Evolutionary conservation across 2,329 filamentous ascomycete genomes (phyloP).

Genomic region (Penicillium sp.): DNA sequence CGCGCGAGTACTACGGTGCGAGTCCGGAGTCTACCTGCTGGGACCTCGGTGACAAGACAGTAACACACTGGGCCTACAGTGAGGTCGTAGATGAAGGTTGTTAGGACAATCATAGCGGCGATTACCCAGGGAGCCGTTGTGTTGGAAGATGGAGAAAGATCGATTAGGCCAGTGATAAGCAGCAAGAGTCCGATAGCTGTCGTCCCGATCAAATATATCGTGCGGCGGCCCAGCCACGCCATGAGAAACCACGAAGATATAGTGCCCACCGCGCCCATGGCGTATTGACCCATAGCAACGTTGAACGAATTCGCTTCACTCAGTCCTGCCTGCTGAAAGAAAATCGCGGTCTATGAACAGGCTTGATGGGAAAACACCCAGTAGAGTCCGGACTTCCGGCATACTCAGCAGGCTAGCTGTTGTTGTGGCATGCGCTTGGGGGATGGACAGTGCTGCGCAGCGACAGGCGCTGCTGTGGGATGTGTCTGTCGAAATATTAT

Average conservation of each 20-base stretch:
- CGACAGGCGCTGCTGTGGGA: background rate
- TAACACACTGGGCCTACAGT: slow-evolving; percentile 77
- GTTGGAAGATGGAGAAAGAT: slow-evolving; percentile 50
- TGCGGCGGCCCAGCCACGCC: slow-evolving; percentile 28
- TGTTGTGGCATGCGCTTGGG: background rate
- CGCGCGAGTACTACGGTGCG: slow-evolving; percentile 76
- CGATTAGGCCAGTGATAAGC: slow-evolving; percentile 34
- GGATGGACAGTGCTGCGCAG: background rate
- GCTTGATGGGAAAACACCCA: background rate
- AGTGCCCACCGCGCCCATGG: slow-evolving; percentile 32
- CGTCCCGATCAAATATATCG: slow-evolving; percentile 29
- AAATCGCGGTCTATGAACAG: background rate
- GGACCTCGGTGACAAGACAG: slow-evolving; percentile 79
- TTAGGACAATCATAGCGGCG: slow-evolving; percentile 75
- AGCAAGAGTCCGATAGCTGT: slow-evolving; percentile 28
- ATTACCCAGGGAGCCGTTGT: slow-evolving; percentile 63
- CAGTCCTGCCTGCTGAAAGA: slow-evolving; percentile 37
- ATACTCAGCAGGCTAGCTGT: background rate
- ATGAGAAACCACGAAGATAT: slow-evolving; percentile 30
- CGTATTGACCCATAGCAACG: slow-evolving; percentile 53
- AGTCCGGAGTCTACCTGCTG: slow-evolving; percentile 76
- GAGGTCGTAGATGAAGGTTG: slow-evolving; percentile 52
- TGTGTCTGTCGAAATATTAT: background rate
- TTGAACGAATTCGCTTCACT: slow-evolving; percentile 40
- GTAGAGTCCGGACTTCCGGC: background rate